Base-by-base conservation (phyloP, 2,329 filamentous ascomycete genomes). In the Trichophyton equinum region DNA sequence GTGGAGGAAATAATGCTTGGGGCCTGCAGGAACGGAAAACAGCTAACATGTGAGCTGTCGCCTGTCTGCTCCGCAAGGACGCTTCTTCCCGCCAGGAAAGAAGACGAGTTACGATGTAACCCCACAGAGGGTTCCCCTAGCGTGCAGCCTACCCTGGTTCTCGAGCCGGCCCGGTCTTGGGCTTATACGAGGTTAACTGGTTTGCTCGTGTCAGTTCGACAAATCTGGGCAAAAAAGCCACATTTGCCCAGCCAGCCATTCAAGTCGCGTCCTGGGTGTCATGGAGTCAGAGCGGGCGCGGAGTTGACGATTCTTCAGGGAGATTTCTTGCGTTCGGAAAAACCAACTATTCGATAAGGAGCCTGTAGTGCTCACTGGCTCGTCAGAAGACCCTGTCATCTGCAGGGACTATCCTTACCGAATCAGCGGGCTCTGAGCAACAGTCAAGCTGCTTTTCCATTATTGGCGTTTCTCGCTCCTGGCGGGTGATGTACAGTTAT, bases 391-490 rank as follows among this genome's bases (percentile, higher is more conserved):
- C 25, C 49, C 49, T 11, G 11, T 53, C 49, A 33, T 53, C 30
- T 53, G 49, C 49, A 53, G 27, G 49, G 49, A 27, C 49, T 53
- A 53, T 53, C 49, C 49, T 53, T 53, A 53, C 49, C 49, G 25
- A 53, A 53, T 53, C 25, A 53, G 49, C 49, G 49, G 49, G 25
- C 49, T 27, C 4, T 30, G 49, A 53, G 49, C 49, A 25, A 33
- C 27, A 33, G 25, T 25, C 27, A 33, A 27, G 27, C 22, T 30
- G 22, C 13, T 18, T 53, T n/a, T 53, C n/a, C 49, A 53, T 53
- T 53, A 53, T 53, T 53, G 49, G 49, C 44, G 13, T 46, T 20
- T 7, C n/a, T 44, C 22, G 9, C 22, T 11, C 22, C 49, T 33
- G 13, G 49, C 13, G 22, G 22, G 9, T 53, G 22, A 53, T 30